Evolutionary conservation across 257 asterid genomes (phyloP).

Genomic region (Eucommia ulmoides): DNA sequence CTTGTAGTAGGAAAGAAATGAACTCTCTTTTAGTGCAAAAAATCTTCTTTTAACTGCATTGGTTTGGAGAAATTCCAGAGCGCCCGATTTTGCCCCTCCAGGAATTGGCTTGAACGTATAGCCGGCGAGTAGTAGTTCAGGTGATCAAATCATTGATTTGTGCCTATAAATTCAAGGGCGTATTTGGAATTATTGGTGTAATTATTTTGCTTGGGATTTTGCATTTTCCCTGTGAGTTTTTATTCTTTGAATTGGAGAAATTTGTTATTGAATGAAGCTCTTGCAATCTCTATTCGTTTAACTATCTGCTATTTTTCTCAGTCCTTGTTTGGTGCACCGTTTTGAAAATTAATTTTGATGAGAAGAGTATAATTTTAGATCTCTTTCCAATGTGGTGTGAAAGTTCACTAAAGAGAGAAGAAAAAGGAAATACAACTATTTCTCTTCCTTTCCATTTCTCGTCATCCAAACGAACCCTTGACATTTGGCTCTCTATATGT

Average conservation of each 20-base stretch:
- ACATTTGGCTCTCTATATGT: too few species aligned
- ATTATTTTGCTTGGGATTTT: slow-evolving; percentile 16
- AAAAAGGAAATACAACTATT: too few species aligned
- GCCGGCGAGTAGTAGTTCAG: slow-evolving; percentile 13
- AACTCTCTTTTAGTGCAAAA: slow-evolving; percentile 3
- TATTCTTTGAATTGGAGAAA: slow-evolving; percentile 2
- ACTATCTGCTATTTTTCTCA: not conserved
- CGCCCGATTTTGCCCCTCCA: slow-evolving; percentile 51
- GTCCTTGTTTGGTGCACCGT: not conserved
- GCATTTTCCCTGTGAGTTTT: slow-evolving; percentile 6
- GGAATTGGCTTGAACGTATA: slow-evolving; percentile 11
- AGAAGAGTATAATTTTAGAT: too few species aligned
- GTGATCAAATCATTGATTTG: slow-evolving; percentile 37
- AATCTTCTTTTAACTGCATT: slow-evolving; percentile 14
- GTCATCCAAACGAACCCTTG: too few species aligned
- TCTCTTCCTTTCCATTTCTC: too few species aligned
- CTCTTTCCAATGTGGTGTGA: too few species aligned
- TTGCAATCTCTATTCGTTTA: not conserved
- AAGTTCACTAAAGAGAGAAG: too few species aligned
- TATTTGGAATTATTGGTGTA: slow-evolving; percentile 18
- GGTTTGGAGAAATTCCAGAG: slow-evolving; percentile 8
- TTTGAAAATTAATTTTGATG: not conserved
- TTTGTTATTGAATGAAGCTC: not conserved
- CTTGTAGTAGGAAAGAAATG: slow-evolving; percentile 21
- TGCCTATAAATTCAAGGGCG: slow-evolving; percentile 17